Evolutionary conservation across 352 stramenopile species (phyloP), one percentile per base, ranked within the genome.

Genomic region (Pythium chondricola): DNA sequence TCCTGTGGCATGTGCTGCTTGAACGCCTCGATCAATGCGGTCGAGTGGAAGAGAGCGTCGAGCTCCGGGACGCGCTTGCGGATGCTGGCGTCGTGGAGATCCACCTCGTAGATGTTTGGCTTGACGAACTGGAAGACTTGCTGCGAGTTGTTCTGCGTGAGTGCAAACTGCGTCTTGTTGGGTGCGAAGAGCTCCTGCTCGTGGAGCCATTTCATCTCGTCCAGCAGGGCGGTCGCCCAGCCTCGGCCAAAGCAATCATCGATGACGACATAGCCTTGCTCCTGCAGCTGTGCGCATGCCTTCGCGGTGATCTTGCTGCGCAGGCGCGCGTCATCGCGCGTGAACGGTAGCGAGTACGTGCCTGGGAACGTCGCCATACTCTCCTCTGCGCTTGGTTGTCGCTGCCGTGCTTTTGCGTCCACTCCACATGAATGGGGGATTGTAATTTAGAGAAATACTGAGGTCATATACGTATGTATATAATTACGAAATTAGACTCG

Each of bases 101-200:
- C 82, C 22, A 85, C 71, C 42, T 93, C 82, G 30, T 69, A 93
- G 52, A 93, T 89, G 56, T 89, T 63, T n/a, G 82, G 82, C 66
- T 93, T 93, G 52, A 74, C 53, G 37, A 84, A 88, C 53, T 85
- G 66, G 24, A 71, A 67, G 24, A 69, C 63, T 49, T 69, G 59
- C 6, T 42, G 43, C 27, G 32, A 58, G 54, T 36, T 51, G 9
- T 64, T 65, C 30, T 78, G 71, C 3, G 69, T 74, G n/a, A 82
- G 49, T 42, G 71, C 62, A 47, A 93, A 90, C 54, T 93, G 79
- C 29, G 78, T 89, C 65, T 88, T 84, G 73, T 91, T 90, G 29
- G 73, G 72, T 39, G 68, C 74, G 52, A 91, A 85, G 44, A 87
- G 61, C 24, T 69, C 51, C 0, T 71, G 43, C 36, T 54, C 43